phyloP scores from a whole-genome alignment of 495 filamentous ascomycete genomes.

The Amphirosellinia nigrospora region DNA sequence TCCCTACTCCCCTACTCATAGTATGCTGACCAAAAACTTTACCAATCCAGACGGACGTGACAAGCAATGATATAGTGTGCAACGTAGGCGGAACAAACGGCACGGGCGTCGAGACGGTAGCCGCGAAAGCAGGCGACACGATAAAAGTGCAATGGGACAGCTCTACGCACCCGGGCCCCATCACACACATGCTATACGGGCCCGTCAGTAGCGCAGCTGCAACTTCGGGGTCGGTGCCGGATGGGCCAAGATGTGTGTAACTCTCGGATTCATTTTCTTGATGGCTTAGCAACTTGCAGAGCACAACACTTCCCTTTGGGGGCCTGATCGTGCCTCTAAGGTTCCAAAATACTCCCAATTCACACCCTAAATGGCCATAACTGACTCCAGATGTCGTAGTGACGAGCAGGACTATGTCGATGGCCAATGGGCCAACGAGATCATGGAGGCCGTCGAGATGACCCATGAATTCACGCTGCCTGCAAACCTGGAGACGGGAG shows the following conservation, averaged over 20 bases:
- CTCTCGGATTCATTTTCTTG: neutral
- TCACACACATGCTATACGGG: conserved; percentile 38
- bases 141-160: conserved; percentile 46
- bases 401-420: conserved; percentile 39
- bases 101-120: conserved; percentile 36
- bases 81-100: conserved; percentile 44
- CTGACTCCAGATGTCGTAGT: neutral
- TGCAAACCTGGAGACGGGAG: conserved; percentile 35
- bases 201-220: conserved; percentile 35
- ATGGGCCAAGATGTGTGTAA: conserved; percentile 44
- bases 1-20: neutral
- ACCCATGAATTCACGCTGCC: conserved; percentile 41
- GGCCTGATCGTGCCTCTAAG: neutral
- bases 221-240: conserved; percentile 36
- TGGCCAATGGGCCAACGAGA: conserved; percentile 41
- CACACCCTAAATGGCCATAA: neutral
- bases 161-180: conserved; percentile 44
- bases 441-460: conserved; percentile 34
- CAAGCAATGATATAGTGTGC: conserved; percentile 41
- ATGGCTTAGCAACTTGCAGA: neutral
- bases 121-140: conserved; percentile 41
- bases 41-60: conserved; percentile 33
- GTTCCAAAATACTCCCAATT: neutral
- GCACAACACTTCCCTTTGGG: neutral
- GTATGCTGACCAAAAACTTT: neutral